Conservation (phyloP, 208 protist species). For the Crithidia thermophila region DNA sequence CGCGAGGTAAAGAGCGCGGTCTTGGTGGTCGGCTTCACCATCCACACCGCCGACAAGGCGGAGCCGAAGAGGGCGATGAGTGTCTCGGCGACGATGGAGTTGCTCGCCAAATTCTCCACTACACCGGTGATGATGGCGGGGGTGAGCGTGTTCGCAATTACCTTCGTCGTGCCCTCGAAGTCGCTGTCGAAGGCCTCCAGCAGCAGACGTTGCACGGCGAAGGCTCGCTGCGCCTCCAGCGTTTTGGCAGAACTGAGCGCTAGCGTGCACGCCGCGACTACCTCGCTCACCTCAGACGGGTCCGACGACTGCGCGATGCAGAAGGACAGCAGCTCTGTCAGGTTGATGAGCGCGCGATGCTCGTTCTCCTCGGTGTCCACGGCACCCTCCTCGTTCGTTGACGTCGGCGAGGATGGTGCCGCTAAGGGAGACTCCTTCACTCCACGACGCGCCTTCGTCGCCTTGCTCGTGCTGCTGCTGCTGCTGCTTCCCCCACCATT, state of each 20-base stretch:
- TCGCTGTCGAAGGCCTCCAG: conserved; percentile 66
- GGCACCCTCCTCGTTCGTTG: not conserved
- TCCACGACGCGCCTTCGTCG: not conserved
- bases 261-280: conserved; percentile 21
- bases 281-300: conserved; percentile 12
- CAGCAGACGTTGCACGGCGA: conserved; percentile 59
- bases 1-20: conserved; percentile 52
- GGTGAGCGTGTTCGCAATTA: conserved; percentile 43
- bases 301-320: conserved; percentile 28
- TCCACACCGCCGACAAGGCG: conserved; percentile 36
- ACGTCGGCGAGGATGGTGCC: not conserved
- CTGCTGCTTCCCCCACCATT: too few relatives aligned
- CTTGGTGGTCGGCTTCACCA: conserved; percentile 46
- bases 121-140: conserved; percentile 32
- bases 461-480: too few relatives aligned
- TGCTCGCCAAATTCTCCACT: conserved; percentile 49
- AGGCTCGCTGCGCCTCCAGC: conserved; percentile 32
- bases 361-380: conserved; percentile 8
- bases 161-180: conserved; percentile 45
- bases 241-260: conserved; percentile 16
- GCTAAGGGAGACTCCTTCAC: too few relatives aligned
- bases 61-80: conserved; percentile 71
- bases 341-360: conserved; percentile 22
- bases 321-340: conserved; percentile 37
- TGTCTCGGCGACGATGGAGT: conserved; percentile 60